Percentiles rank a stretch among this genome's conserved stretches.
Conservation (phyloP, 139 green algal species). For the Marvania coccoides region DNA sequence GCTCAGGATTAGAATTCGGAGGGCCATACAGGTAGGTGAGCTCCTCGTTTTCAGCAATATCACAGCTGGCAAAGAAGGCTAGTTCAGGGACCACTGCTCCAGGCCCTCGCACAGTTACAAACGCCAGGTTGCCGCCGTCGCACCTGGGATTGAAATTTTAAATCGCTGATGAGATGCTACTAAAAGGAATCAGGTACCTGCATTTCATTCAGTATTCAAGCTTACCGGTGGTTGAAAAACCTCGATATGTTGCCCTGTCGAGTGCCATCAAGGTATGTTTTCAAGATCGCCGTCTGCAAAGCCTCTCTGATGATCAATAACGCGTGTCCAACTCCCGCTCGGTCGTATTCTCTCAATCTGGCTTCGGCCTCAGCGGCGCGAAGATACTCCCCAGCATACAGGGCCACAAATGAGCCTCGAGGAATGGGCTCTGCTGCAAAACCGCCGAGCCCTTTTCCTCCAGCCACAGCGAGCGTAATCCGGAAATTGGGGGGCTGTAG, state of each 20-base stretch:
- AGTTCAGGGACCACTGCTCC: slow-evolving; percentile 41
- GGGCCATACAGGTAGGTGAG: slow-evolving; percentile 55
- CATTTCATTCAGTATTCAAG: neutral
- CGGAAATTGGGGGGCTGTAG: neutral
- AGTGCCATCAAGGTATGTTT: slow-evolving; percentile 61
- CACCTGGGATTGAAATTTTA: no score
- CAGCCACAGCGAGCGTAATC: neutral
- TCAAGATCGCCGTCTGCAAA: slow-evolving; percentile 36
- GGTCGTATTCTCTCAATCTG: slow-evolving; percentile 42
- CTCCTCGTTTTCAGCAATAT: slow-evolving; percentile 41
- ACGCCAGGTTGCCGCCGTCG: slow-evolving; percentile 46
- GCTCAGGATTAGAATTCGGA: neutral
- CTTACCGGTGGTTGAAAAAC: slow-evolving; percentile 54
- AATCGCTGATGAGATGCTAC: no score
- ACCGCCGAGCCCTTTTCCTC: slow-evolving; percentile 37
- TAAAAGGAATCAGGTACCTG: neutral
- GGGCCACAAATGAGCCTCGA: slow-evolving; percentile 28
- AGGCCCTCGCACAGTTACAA: slow-evolving; percentile 20
- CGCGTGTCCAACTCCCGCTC: slow-evolving; percentile 31
- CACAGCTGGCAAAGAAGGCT: slow-evolving; percentile 30
- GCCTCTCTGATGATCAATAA: slow-evolving; percentile 46
- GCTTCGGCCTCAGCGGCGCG: slow-evolving; percentile 20
- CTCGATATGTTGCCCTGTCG: slow-evolving; percentile 41
- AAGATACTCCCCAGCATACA: slow-evolving; percentile 49
- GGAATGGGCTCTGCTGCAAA: slow-evolving; percentile 11